Evolutionary conservation across 192 early-diverging fungal species (phyloP).

Genomic region (Glomus cerebriforme): DNA sequence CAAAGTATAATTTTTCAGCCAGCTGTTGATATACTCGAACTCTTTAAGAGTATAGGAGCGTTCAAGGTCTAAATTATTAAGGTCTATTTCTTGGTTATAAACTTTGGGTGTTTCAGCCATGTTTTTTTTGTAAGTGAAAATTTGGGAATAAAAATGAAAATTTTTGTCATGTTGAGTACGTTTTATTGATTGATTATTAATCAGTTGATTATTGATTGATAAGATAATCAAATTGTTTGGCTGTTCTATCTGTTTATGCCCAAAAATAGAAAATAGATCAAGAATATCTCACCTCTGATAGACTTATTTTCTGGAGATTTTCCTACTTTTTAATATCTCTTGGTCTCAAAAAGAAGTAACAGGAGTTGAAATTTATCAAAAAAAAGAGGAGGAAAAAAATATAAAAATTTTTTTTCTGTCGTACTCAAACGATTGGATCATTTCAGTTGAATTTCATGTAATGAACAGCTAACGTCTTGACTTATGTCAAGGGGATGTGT

Average conservation of each 20-base stretch:
- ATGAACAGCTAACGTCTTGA: too few relatives aligned
- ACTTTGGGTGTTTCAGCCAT: neutral
- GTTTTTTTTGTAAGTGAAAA: too few relatives aligned
- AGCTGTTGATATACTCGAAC: conserved; percentile 27
- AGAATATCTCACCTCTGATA: neutral
- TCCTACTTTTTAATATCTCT: neutral
- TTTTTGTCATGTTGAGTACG: too few relatives aligned
- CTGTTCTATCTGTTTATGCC: too few relatives aligned
- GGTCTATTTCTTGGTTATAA: conserved; percentile 6
- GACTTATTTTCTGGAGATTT: neutral
- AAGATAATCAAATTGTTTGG: neutral
- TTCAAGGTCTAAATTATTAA: conserved; percentile 24
- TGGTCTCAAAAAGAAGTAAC: neutral
- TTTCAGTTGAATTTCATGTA: neutral
- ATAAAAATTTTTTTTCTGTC: too few relatives aligned
- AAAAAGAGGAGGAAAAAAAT: too few relatives aligned
- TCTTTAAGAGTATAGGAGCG: conserved; percentile 29
- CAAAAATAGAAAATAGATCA: neutral
- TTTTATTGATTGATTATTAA: too few relatives aligned
- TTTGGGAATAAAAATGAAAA: too few relatives aligned
- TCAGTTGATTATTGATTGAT: too few relatives aligned
- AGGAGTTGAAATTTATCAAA: neutral
- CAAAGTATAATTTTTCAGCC: conserved; percentile 21
- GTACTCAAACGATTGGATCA: too few relatives aligned
- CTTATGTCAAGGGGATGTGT: too few relatives aligned